A percentile compares a stretch with the other conserved stretches of the same genome.
Evolutionary conservation across 257 asterid genomes (phyloP).

Genomic region (Solanum ahanhuiri): DNA sequence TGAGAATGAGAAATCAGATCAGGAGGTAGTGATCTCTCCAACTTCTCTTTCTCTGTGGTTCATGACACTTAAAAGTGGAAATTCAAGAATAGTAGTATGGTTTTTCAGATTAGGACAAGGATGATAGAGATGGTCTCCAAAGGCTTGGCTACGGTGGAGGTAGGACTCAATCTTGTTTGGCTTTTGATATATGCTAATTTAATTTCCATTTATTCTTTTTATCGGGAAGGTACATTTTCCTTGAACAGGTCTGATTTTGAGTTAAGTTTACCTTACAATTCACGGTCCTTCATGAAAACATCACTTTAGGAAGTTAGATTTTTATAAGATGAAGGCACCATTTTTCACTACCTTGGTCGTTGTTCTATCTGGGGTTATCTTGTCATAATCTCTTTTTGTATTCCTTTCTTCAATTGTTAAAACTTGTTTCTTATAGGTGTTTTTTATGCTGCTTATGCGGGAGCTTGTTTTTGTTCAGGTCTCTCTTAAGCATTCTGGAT

Average conservation of each 20-base stretch:
- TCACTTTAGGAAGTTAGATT: background rate
- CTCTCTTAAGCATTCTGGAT: conserved; percentile 94
- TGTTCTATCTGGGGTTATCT: background rate
- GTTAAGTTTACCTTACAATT: background rate
- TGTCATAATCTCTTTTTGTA: background rate
- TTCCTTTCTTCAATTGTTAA: background rate
- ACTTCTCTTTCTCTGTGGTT: background rate
- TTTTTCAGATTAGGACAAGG: conserved; percentile 62
- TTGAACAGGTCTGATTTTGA: background rate
- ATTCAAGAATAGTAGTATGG: conserved; percentile 6
- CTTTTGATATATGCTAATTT: background rate
- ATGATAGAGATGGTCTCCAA: conserved; percentile 88
- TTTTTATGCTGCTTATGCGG: background rate
- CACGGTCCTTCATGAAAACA: background rate
- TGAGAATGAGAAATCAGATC: conserved; percentile 97
- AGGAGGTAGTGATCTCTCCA: conserved; percentile 44
- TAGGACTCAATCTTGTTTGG: conserved; percentile 11
- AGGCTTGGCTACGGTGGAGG: conserved; percentile 93
- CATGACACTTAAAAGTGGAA: background rate
- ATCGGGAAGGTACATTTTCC: background rate
- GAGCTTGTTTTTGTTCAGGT: conserved; percentile 33
- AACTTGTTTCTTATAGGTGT: conserved; percentile 1
- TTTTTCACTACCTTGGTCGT: background rate
- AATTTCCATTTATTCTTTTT: background rate
- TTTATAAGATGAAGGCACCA: background rate